Evolutionary conservation across 768 basidiomycete genomes (phyloP).

Genomic region (Hygrocybe coccinea): DNA sequence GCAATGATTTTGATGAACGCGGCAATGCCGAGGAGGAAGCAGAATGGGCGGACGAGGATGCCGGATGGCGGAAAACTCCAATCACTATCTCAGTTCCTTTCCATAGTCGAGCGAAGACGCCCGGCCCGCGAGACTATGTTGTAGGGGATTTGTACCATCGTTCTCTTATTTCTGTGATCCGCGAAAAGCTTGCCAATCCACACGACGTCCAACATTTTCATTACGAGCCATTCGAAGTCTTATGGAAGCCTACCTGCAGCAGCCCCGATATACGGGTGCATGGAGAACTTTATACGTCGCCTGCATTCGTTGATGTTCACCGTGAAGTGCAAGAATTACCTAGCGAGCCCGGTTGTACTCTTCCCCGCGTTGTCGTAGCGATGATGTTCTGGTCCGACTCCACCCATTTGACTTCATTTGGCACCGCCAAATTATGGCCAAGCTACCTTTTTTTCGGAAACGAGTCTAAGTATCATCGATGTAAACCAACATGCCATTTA

Average conservation of each 20-base stretch:
- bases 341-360: conserved; percentile 8
- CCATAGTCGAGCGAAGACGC: not conserved
- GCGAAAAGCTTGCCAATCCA: conserved; percentile 7
- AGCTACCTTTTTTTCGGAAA: conserved; percentile 39
- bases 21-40: no score
- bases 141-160: conserved; percentile 12
- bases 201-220: not conserved
- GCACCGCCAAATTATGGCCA: conserved; percentile 38
- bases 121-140: not conserved
- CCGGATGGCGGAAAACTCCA: conserved; percentile 11
- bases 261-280: not conserved
- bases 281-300: conserved; percentile 14
- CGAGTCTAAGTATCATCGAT: conserved; percentile 37
- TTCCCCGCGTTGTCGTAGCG: conserved; percentile 18
- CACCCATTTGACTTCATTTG: conserved; percentile 32
- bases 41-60: conserved; percentile 10
- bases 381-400: conserved; percentile 31
- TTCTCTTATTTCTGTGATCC: conserved; percentile 11
- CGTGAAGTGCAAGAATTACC: conserved; percentile 15
- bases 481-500: conserved; percentile 21
- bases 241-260: not conserved
- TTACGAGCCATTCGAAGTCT: conserved; percentile 7
- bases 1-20: no score
- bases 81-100: conserved; percentile 7
- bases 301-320: conserved; percentile 15